Evolutionary conservation across 768 basidiomycete species (phyloP).

Genomic region (Plicaturopsis crispa): DNA sequence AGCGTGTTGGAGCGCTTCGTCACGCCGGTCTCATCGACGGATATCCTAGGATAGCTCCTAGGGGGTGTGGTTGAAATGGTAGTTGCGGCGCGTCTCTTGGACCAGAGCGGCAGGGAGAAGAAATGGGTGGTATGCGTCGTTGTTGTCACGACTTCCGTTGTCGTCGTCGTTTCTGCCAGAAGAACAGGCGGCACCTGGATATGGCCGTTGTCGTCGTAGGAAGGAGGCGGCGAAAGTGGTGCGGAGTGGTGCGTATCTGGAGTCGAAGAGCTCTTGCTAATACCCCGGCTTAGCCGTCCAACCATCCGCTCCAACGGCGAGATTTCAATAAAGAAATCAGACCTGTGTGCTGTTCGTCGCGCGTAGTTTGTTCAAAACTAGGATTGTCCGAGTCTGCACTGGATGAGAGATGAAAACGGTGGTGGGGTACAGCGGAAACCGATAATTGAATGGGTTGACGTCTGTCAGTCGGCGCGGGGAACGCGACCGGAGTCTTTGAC

Average conservation of each 20-base stretch:
- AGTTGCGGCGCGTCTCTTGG: constrained; percentile 45
- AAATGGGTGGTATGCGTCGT: constrained; percentile 44
- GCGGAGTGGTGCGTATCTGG: constrained; percentile 16
- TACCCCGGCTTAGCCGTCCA: constrained; percentile 26
- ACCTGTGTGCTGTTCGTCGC: too few species aligned
- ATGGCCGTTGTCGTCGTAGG: constrained; percentile 24
- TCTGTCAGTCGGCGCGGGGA: too few species aligned
- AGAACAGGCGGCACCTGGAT: constrained; percentile 22
- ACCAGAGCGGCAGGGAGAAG: constrained; percentile 61
- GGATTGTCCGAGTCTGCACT: too few species aligned
- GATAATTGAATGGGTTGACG: too few species aligned
- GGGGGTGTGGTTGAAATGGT: constrained; percentile 22
- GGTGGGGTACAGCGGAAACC: too few species aligned
- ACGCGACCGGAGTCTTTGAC: too few species aligned
- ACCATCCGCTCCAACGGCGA: constrained; percentile 24
- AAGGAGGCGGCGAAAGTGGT: constrained; percentile 22
- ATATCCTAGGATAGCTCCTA: too few species aligned
- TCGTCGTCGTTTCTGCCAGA: constrained; percentile 39
- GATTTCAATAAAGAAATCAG: neutral
- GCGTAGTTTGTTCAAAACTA: too few species aligned
- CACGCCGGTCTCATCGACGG: neutral
- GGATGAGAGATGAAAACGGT: too few species aligned
- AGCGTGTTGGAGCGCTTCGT: constrained; percentile 3
- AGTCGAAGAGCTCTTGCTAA: constrained; percentile 23
- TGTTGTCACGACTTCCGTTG: constrained; percentile 38